Base-by-base conservation (phyloP, 257 asterid genomes). In the Solanum virginianum region DNA sequence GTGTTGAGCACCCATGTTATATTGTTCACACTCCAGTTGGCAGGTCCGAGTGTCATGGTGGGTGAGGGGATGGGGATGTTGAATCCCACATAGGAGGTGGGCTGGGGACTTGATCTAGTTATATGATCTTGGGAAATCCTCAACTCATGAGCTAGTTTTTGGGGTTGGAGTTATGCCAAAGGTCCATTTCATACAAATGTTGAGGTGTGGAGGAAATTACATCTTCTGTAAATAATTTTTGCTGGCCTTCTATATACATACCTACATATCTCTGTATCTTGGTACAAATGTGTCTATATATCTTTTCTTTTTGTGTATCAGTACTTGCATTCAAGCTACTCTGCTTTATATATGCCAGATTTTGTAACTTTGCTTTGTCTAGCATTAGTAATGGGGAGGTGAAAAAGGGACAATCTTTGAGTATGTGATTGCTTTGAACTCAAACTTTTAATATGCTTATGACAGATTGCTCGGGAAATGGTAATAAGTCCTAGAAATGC, bases 401-500 rank as follows among this genome's bases (percentile, higher is more conserved):
- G 26, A 79, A 16, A 53, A 53, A 8, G 39, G 45, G 65, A 79
- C 65, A 53, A 79, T 10, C 16, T 18, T 51, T 53, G 60, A 79
- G 65, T 79, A 79, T 53, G 49, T 79, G 41, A 53, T 53, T 79
- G 83, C 45, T 63, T 26, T 32, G 14, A 63, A 16, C 59, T 63
- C 85, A 62, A 79, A 57, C 74, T 66, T 84, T 51, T 51, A 70
- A 14, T 24, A 72, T 54, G 22, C 74, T 57, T 85, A 5, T 79
- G 83, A 41, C 93, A 96, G 99, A 93, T 96, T 87, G 99, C 99
- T 89, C 92, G 99, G 86, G 99, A 96, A 90, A 93, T 96, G 98
- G 99, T 95, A 83, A 96, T 96, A 86, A 96, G 98, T 92, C 97
- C 98, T 13, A 88, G 89, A 82, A 96, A 96, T 90, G 91, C 92